These are phyloP conservation scores for Quercus cerris DNA, from an alignment of 306 rosid genomes.

Conservation along the genomic window DNA sequence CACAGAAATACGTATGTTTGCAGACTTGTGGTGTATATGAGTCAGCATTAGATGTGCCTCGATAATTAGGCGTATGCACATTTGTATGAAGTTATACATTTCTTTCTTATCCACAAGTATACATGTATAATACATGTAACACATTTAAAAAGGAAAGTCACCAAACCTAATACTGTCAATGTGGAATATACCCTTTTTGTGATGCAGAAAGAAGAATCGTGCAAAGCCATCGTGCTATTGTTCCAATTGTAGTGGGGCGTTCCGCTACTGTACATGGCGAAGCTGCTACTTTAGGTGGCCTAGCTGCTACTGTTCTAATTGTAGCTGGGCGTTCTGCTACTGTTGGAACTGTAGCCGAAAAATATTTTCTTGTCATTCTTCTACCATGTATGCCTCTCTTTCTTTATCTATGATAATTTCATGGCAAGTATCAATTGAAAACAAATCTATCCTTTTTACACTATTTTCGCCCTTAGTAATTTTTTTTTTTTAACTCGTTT, in stretches of 20 bases:
- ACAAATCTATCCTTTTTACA: not conserved
- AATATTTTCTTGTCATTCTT: conserved; percentile 17
- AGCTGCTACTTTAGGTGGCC: conserved; percentile 24
- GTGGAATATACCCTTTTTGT: conserved; percentile 38
- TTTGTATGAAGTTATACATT: not conserved
- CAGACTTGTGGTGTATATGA: not conserved
- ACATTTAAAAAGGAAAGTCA: conserved; percentile 8
- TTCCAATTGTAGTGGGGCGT: conserved; percentile 40
- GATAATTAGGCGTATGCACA: not conserved
- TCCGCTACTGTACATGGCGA: conserved; percentile 31
- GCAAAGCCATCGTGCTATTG: conserved; percentile 33
- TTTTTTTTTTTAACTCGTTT: not conserved
- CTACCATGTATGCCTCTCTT: conserved; percentile 39
- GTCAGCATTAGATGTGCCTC: not conserved
- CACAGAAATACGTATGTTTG: not conserved
- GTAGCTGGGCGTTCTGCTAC: conserved; percentile 41
- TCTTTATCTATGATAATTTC: conserved; percentile 19
- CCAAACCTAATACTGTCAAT: conserved; percentile 14
- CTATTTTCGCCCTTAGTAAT: not conserved
- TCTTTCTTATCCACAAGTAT: not conserved
- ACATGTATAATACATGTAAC: not conserved
- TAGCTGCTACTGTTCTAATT: conserved; percentile 25
- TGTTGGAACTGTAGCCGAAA: conserved; percentile 32
- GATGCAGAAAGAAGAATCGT: conserved; percentile 51
- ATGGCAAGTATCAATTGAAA: conserved; percentile 12